Conservation (phyloP, 2,329 filamentous ascomycete genomes). For the Hypoxylon sp. region DNA sequence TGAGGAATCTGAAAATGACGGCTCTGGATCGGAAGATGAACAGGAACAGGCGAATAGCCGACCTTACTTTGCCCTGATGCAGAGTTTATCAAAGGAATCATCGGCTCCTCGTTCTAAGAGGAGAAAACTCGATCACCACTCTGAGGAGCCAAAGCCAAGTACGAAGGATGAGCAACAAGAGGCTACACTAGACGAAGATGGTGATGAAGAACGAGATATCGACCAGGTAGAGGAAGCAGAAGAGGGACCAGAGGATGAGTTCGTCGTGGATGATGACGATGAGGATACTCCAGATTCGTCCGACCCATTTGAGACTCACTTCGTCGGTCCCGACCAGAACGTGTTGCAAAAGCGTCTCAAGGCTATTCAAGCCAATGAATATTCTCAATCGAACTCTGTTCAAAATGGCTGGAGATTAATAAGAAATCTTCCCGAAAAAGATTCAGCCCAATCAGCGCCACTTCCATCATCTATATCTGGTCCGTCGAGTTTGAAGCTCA, state of each 20-base stretch:
- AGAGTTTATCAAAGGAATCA: conserved; percentile 65
- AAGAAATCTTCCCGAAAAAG: conserved; percentile 62
- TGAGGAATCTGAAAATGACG: conserved; percentile 60
- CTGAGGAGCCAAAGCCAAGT: conserved; percentile 40
- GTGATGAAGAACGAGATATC: conserved; percentile 56
- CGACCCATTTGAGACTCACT: conserved; percentile 88
- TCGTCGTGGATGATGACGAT: conserved; percentile 62
- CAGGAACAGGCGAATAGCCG: conserved; percentile 57
- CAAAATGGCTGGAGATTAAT: conserved; percentile 65
- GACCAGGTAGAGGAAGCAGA: conserved; percentile 66
- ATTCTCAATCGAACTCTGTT: conserved; percentile 64
- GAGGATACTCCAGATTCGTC: conserved; percentile 63
- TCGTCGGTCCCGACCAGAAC: conserved; percentile 76
- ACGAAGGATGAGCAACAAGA: conserved; percentile 50
- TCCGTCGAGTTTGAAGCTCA: conserved; percentile 71
- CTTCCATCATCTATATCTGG: conserved; percentile 57
- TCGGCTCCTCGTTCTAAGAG: conserved; percentile 66
- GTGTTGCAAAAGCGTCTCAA: conserved; percentile 69
- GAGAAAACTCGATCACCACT: conserved; percentile 66
- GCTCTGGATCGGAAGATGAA: conserved; percentile 64
- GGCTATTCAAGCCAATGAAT: conserved; percentile 65
- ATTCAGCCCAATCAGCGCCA: conserved; percentile 53
- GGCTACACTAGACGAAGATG: conserved; percentile 35
- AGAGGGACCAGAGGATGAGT: conserved; percentile 59
- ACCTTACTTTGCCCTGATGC: conserved; percentile 71